Evolutionary conservation across 495 filamentous ascomycete species (phyloP).

Genomic region (Penicillium coffeae): DNA sequence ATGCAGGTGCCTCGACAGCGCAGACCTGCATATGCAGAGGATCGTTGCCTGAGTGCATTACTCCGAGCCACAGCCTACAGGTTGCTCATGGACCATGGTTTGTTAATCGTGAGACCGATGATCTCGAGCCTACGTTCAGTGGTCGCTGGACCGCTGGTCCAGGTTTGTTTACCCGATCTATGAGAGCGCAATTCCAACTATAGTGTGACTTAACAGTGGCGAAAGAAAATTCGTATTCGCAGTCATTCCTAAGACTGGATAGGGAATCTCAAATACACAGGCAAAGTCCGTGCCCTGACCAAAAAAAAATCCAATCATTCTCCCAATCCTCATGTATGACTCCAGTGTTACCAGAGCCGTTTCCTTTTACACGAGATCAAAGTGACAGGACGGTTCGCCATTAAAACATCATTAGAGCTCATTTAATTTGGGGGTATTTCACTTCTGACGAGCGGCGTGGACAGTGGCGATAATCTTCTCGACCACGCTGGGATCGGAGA

Average conservation of each 20-base stretch:
- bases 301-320: slow-evolving; percentile 10
- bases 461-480: slow-evolving; percentile 83
- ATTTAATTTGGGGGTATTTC: slow-evolving; percentile 11
- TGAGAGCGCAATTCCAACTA: background rate
- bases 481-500: slow-evolving; percentile 86
- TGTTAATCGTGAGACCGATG: too few species aligned
- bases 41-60: too few species aligned
- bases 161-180: background rate
- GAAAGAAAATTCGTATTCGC: slow-evolving; percentile 17
- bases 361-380: too few species aligned
- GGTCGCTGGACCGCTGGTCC: too few species aligned
- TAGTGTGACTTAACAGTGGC: background rate
- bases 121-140: too few species aligned
- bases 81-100: too few species aligned
- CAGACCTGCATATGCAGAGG: background rate
- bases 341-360: too few species aligned
- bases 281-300: slow-evolving; percentile 2
- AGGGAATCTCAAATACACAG: slow-evolving; percentile 29
- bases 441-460: slow-evolving; percentile 57
- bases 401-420: slow-evolving; percentile 24
- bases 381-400: too few species aligned
- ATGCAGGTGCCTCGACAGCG: background rate
- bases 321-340: slow-evolving; percentile 1
- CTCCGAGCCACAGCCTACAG: background rate
- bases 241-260: slow-evolving; percentile 10